phyloP scores from a whole-genome alignment of 495 filamentous ascomycete species.

The Penicillium mononematosum region DNA sequence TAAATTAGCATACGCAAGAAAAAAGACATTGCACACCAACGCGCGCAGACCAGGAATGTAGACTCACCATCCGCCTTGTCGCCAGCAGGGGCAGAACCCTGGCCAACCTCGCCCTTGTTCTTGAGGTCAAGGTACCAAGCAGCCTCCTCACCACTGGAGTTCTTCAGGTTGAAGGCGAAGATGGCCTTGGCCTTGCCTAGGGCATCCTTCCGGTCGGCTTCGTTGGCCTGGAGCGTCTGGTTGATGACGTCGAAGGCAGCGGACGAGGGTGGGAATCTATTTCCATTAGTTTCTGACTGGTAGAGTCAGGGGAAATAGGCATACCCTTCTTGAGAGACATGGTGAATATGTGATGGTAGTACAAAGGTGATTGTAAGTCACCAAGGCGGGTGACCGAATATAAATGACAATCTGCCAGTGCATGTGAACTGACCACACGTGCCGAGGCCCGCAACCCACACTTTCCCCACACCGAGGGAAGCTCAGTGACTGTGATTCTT shows the following conservation, averaged over 20 bases:
- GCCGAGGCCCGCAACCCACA: slow-evolving; percentile 23
- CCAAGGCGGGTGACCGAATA: slow-evolving; percentile 3
- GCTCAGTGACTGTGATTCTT: slow-evolving; percentile 7
- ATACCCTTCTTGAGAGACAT: slow-evolving; percentile 87
- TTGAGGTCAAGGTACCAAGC: slow-evolving; percentile 97
- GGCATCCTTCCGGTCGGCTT: slow-evolving; percentile 78
- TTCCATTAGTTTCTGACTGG: slow-evolving; percentile 15
- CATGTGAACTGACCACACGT: slow-evolving; percentile 25
- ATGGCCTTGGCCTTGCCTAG: slow-evolving; percentile 83
- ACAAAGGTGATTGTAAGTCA: slow-evolving; percentile 2
- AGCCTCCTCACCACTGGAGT: slow-evolving; percentile 70
- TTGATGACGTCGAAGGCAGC: slow-evolving; percentile 88
- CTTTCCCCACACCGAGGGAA: slow-evolving; percentile 17
- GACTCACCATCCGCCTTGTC: slow-evolving; percentile 78
- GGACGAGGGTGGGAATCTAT: slow-evolving; percentile 84
- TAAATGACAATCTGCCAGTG: slow-evolving; percentile 16
- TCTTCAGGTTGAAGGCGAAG: slow-evolving; percentile 91
- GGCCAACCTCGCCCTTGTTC: slow-evolving; percentile 76
- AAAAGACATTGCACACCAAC: neutral
- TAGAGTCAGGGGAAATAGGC: slow-evolving; percentile 4
- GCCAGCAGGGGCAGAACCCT: slow-evolving; percentile 63
- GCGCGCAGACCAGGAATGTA: neutral
- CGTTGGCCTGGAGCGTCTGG: slow-evolving; percentile 63
- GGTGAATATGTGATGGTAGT: slow-evolving; percentile 36
- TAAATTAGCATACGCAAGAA: slow-evolving; percentile 6